Base-by-base conservation (phyloP, 169 alveolate species). In the Plasmodium reichenowi region DNA sequence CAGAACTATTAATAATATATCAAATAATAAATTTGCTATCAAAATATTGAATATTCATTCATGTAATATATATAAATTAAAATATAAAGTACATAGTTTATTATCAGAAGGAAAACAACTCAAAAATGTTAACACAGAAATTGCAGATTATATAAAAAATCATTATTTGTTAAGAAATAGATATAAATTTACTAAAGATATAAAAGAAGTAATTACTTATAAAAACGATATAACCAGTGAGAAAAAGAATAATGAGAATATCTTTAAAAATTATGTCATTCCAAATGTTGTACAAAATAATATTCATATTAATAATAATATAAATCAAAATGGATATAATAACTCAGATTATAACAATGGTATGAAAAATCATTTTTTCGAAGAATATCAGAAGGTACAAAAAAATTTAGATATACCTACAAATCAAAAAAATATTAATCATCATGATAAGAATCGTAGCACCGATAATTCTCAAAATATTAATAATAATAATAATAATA, bases 81-180 rank as follows among this genome's bases (percentile, higher is more conserved):
- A 93, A 63, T 93, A 93, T 56, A 93, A 86, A 70, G 72, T 86
- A 32, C 95, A 93, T 66, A 85, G 93, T 50, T 88, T 93, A 8
- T 70, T 88, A 60, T 86, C 89, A 26, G 95, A 93, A 60, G 95
- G 95, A 12, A 64, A 72, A 67, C 94, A 89, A 78, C 91, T 93
- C 24, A 47, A 80, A 47, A 83, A 72, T 47, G 71, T 93, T 17
- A 87, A 89, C 32, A 45, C 48, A 24, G 94, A 93, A 89, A 83
- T 93, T 76, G 58, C 17, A 43, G 64, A 88, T 62, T 60, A 88
- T 52, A 20, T 20, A 15, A 12, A 48, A 75, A 74, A 32, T 43
- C 38, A 60, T 12, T 32, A 74, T 50, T 52, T 45, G 20, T 7
- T 50, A 52, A 29, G 59, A 38, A 62, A 59, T 38, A 22, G 63